Conservation (phyloP, 1,284 basidiomycete genomes). For the Agaricales sp. region DNA sequence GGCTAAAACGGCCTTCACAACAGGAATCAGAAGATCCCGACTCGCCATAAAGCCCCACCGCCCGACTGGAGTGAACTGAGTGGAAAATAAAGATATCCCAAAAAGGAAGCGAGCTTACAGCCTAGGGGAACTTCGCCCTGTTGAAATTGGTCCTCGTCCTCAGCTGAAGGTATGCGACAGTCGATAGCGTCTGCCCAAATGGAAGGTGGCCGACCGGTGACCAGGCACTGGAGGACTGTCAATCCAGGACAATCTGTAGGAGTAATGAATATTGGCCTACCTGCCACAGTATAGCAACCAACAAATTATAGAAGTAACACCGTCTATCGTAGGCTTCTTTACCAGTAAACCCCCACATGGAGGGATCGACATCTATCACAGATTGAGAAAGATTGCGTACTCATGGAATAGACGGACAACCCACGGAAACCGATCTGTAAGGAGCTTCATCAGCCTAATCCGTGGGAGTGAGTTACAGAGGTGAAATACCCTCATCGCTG, state of each 20-base stretch:
- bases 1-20: slow-evolving; percentile 29
- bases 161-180: slow-evolving; percentile 30
- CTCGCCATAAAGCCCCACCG: slow-evolving; percentile 34
- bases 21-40: slow-evolving; percentile 30
- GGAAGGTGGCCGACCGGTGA: slow-evolving; percentile 39
- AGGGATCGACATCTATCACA: slow-evolving; percentile 39
- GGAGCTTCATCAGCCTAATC: slow-evolving; percentile 1
- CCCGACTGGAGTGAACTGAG: slow-evolving; percentile 24
- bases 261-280: slow-evolving; percentile 16
- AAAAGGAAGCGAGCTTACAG: slow-evolving; percentile 23
- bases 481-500: slow-evolving; percentile 27
- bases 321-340: slow-evolving; percentile 43
- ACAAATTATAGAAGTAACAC: slow-evolving; percentile 44
- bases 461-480: background rate
- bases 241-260: slow-evolving; percentile 7
- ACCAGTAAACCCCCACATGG: slow-evolving; percentile 36
- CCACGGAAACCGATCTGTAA: slow-evolving; percentile 38
- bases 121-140: slow-evolving; percentile 31
- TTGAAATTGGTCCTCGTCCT: slow-evolving; percentile 32
- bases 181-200: slow-evolving; percentile 29
- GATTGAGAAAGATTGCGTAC: slow-evolving; percentile 5
- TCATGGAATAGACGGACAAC: slow-evolving; percentile 10
- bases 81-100: background rate
- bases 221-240: slow-evolving; percentile 25
- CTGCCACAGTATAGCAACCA: slow-evolving; percentile 34